Percentiles rank a stretch among this genome's conserved stretches.
Evolutionary conservation across 306 rosid species (phyloP).

Genomic region (Rosa persica): DNA sequence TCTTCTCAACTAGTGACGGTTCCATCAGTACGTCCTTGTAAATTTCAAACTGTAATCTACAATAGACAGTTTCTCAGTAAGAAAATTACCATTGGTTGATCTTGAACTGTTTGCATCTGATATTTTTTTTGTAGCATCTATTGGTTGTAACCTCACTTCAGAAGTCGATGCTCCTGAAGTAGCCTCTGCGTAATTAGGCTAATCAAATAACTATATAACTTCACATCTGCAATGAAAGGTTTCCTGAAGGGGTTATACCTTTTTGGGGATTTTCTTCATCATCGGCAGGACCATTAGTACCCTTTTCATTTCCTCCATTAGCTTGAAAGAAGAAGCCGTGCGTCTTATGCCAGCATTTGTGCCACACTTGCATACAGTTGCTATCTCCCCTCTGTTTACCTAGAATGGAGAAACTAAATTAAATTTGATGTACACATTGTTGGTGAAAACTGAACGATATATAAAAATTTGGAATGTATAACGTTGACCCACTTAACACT

Average conservation of each 20-base stretch:
- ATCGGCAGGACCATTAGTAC: background rate
- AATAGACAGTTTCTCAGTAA: background rate
- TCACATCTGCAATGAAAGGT: background rate
- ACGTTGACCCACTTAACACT: conserved; percentile 4
- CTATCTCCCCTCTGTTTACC: background rate
- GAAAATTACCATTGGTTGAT: background rate
- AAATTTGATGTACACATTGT: background rate
- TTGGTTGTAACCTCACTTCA: background rate
- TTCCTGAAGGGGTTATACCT: background rate
- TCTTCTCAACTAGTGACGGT: background rate
- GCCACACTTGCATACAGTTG: background rate
- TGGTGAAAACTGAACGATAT: background rate
- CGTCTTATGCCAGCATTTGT: background rate
- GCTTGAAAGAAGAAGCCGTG: background rate
- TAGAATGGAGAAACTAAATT: background rate
- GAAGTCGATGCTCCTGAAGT: conserved; percentile 1
- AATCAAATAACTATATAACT: background rate
- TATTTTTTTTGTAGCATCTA: background rate
- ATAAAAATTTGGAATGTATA: background rate
- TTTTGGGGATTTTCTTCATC: conserved; percentile 25
- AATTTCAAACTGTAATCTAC: background rate
- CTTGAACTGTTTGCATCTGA: background rate
- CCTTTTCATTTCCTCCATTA: conserved; percentile 14
- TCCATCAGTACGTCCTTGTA: background rate
- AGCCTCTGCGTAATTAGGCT: conserved; percentile 9